A percentile compares a stretch with the other conserved stretches of the same genome.
Conservation (phyloP, 805 yeast genomes). For the Hyphopichia homilentoma region DNA sequence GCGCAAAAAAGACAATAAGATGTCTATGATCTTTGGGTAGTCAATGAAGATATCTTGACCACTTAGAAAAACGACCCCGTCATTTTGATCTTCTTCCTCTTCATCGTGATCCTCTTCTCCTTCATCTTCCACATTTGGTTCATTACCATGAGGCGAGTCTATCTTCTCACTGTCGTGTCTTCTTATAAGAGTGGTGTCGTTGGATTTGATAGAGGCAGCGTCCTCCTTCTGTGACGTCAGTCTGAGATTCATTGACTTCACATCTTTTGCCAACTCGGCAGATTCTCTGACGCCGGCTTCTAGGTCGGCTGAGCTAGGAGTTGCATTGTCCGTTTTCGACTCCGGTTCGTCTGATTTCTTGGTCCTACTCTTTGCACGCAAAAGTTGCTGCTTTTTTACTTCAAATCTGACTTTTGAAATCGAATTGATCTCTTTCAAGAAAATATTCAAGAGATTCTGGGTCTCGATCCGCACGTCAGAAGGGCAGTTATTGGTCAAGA, state of each 20-base stretch:
- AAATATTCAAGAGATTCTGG: conserved; percentile 65
- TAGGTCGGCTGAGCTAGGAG: background rate
- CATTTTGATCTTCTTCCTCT: conserved; percentile 25
- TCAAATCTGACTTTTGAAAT: conserved; percentile 65
- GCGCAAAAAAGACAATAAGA: conserved; percentile 76
- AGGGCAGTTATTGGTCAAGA: conserved; percentile 71
- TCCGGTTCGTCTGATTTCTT: conserved; percentile 5
- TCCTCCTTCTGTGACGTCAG: conserved; percentile 9
- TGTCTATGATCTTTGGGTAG: conserved; percentile 74
- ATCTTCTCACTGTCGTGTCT: conserved; percentile 8
- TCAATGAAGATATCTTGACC: conserved; percentile 79
- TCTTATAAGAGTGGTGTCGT: conserved; percentile 21
- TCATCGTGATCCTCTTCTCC: conserved; percentile 12
- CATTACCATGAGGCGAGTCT: conserved; percentile 1
- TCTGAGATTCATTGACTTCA: conserved; percentile 1
- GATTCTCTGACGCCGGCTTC: background rate
- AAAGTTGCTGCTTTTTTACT: conserved; percentile 29
- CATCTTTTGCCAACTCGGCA: conserved; percentile 1
- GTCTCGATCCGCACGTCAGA: conserved; percentile 87
- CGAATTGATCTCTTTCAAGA: conserved; percentile 76
- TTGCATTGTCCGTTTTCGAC: background rate
- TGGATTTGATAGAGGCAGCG: conserved; percentile 22
- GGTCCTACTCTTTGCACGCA: conserved; percentile 18
- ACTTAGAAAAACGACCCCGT: conserved; percentile 25
- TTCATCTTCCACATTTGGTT: conserved; percentile 1